A percentile compares a stretch with the other conserved stretches of the same genome.
These are phyloP conservation scores for Dorcoceras hygrometricum DNA, from an alignment of 257 asterid species.

Conservation along the genomic window DNA sequence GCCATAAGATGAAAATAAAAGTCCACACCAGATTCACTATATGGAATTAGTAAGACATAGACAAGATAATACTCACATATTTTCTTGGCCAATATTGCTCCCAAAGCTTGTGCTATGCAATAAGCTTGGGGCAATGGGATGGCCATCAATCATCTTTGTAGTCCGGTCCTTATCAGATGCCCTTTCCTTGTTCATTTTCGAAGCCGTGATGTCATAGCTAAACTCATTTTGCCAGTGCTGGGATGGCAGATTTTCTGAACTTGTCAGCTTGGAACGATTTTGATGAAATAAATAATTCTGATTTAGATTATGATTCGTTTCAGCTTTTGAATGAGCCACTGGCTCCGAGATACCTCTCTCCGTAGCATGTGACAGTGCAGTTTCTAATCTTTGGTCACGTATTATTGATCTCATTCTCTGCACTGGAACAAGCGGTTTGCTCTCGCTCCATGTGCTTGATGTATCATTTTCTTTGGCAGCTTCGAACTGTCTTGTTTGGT, in stretches of 20 bases:
- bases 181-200: constrained; percentile 48
- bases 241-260: constrained; percentile 36
- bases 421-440: constrained; percentile 46
- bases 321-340: constrained; percentile 58
- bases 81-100: constrained; percentile 58
- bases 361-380: constrained; percentile 91
- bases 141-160: constrained; percentile 40
- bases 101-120: constrained; percentile 64
- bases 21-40: too few relatives aligned
- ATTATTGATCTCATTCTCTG: constrained; percentile 82
- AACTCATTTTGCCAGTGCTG: constrained; percentile 77
- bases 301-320: constrained; percentile 85
- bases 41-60: neutral
- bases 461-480: constrained; percentile 36
- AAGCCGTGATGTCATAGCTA: constrained; percentile 54
- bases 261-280: constrained; percentile 35
- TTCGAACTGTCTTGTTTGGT: constrained; percentile 28
- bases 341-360: constrained; percentile 79
- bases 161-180: constrained; percentile 41
- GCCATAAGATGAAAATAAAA: neutral
- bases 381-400: constrained; percentile 79
- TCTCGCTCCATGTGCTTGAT: constrained; percentile 37
- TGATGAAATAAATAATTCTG: constrained; percentile 53
- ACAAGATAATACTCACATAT: constrained; percentile 49
- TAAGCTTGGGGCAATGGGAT: constrained; percentile 81